Evolutionary conservation across 805 yeast species (phyloP).

Genomic region (Allodekkera sacchari): DNA sequence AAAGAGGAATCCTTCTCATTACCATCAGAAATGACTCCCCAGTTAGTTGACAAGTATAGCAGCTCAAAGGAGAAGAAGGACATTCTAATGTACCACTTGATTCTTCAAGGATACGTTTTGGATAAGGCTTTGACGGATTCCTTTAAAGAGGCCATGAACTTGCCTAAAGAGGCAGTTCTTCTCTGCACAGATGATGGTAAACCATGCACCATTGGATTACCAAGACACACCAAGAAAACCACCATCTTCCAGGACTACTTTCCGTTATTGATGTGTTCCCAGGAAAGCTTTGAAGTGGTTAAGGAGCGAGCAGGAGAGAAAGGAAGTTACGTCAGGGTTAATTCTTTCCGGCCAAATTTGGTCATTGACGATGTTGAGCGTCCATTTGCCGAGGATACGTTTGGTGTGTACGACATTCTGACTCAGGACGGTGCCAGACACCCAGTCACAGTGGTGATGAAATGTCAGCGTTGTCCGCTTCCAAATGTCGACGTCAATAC

Average conservation of each 20-base stretch:
- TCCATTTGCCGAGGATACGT: conserved; percentile 22
- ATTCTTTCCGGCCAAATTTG: conserved; percentile 22
- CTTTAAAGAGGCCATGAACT: conserved; percentile 11
- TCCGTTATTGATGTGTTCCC: conserved; percentile 20
- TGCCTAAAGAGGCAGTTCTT: conserved; percentile 15
- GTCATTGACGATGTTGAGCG: conserved; percentile 12
- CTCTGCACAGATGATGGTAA: conserved; percentile 20
- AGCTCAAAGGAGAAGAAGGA: conserved; percentile 6
- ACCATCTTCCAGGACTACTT: conserved; percentile 25
- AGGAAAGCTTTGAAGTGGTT: conserved; percentile 13
- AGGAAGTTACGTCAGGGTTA: conserved; percentile 11
- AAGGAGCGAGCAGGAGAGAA: conserved; percentile 6
- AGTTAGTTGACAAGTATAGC: conserved; percentile 11
- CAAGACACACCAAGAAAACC: conserved; percentile 10
- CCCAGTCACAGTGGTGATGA: conserved; percentile 16
- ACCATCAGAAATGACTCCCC: conserved; percentile 14
- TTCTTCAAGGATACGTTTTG: conserved; percentile 14
- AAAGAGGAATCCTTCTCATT: conserved; percentile 6
- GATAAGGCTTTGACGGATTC: conserved; percentile 13
- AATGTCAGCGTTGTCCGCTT: conserved; percentile 22
- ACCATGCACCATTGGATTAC: conserved; percentile 18
- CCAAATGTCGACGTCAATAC: conserved; percentile 18
- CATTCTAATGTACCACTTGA: conserved; percentile 14
- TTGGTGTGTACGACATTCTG: conserved; percentile 16
- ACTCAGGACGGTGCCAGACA: conserved; percentile 4